Evolutionary conservation across 2,329 filamentous ascomycete genomes (phyloP).

Genomic region (Amylocarpus encephaloides): DNA sequence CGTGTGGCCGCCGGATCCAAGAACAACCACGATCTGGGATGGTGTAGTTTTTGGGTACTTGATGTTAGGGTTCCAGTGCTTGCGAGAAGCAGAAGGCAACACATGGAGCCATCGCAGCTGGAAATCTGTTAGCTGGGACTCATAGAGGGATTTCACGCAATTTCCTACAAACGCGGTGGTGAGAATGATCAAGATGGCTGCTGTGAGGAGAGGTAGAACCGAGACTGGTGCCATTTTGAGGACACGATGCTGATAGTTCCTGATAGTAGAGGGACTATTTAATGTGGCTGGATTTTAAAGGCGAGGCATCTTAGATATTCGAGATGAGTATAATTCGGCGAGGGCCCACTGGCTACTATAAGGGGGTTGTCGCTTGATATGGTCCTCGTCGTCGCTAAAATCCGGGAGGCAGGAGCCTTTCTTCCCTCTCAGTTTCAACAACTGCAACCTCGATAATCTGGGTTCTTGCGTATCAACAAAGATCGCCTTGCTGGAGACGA

Average conservation of each 20-base stretch:
- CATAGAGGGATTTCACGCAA: background rate
- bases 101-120: slow-evolving; percentile 30
- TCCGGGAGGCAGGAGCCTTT: no score
- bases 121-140: background rate
- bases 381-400: no score
- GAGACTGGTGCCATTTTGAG: slow-evolving; percentile 22
- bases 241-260: slow-evolving; percentile 19
- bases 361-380: no score
- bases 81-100: slow-evolving; percentile 16
- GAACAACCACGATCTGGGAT: slow-evolving; percentile 67
- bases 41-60: slow-evolving; percentile 30
- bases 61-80: slow-evolving; percentile 3
- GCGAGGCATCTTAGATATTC: background rate
- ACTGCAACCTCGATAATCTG: no score
- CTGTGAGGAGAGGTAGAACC: slow-evolving; percentile 21
- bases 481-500: background rate
- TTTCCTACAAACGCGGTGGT: slow-evolving; percentile 27
- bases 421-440: no score
- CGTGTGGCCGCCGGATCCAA: slow-evolving; percentile 91
- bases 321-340: no score
- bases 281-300: no score
- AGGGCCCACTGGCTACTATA: no score
- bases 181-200: slow-evolving; percentile 19
- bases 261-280: no score
- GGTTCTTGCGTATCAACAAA: background rate